Base-by-base conservation (phyloP, 2,329 filamentous ascomycete genomes). In the Aspergillus cejpii region DNA sequence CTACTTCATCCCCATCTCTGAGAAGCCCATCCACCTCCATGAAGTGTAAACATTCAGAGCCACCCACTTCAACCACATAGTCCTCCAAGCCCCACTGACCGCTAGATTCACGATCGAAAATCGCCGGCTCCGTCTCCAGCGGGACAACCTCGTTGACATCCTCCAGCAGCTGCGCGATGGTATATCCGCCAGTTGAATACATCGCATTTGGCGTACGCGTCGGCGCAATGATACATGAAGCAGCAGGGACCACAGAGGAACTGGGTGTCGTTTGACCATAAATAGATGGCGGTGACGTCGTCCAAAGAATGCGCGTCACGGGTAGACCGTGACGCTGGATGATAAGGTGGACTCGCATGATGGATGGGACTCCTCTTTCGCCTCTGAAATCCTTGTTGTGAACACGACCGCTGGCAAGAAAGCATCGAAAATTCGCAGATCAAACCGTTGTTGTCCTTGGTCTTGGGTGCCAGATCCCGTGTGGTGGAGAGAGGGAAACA, bases 41-140 rank as follows among this genome's bases (percentile, higher is more conserved):
- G 58, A 87, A 97, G 68, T 96, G 91, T 45, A 96, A 69, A 57
- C 87, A 92, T 67, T 97, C 91, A 54, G 87, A 96, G 37, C 78
- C 81, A n/a, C 76, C 76, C 3, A 95, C 75, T 65, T 94, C 86
- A 23, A 95, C 87, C 6, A 79, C 79, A 65, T 97, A 97, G 62
- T 96, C 87, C 59, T 96, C 90, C 3, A 95, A 69, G 0, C 87
- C 88, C 87, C 88, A 95, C 48, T 88, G 63, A 6, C 68, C 67
- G 38, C 65, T 66, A 31, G 50, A 57, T 28, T 64, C 62, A 6
- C 58, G 51, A 34, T 62, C 60, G 29, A 61, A 58, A 20, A 56
- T 45, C 15, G 47, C 59, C 2, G 60, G 57, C 31, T 76, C 75
- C 45, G 83, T 81, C 69, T 95, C 89, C 0, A 97, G 78, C 0